Base-by-base conservation (phyloP, 1,284 basidiomycete species). In the Moniliophthora roreri region DNA sequence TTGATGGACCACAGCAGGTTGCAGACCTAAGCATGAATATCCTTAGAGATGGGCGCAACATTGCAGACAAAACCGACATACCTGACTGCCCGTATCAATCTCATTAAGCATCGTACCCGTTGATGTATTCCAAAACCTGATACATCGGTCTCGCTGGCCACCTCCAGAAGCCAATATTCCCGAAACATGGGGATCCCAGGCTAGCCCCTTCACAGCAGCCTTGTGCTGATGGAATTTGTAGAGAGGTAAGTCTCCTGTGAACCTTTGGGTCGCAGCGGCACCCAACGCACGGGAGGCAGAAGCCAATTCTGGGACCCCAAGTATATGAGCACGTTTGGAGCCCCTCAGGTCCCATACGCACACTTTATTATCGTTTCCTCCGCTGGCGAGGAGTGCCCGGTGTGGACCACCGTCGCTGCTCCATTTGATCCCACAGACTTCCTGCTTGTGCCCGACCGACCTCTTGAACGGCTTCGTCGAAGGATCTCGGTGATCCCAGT, bases 301-400 rank as follows among this genome's bases (percentile, higher is more conserved):
- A 54, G 60, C 9, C 50, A 51, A 58, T 48, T 40, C 60, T 50
- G 36, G 42, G 8, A 28, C 42, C 51, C 47, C 48, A 60, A 59
- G 24, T 32, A 24, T 45, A 61, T 62, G 48, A 51, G 72, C 69
- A 38, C 87, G 69, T 61, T 75, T 75, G 3, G 81, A 80, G 1
- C 85, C 85, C 26, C 87, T 72, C 53, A 89, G 63, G 62, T 97
- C 93, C 93, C 95, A 99, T 48, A 99, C 92, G 63, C 93, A 93
- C 9, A 99, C 88, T 73, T 96, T 96, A 73, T 98, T 99, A 72
- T 98, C 96, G 70, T 98, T 99, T 0, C 96, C 96, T 1, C 96
- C 96, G 56, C 90, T 94, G 4, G 96, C 96, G 1, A 99, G 80
- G 50, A 88, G 85, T 3, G 79, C 77, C 15, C 10, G 9, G 49